phyloP scores from a whole-genome alignment of 1,139 yeast genomes.

The Geotrichum citri-aurantii region DNA sequence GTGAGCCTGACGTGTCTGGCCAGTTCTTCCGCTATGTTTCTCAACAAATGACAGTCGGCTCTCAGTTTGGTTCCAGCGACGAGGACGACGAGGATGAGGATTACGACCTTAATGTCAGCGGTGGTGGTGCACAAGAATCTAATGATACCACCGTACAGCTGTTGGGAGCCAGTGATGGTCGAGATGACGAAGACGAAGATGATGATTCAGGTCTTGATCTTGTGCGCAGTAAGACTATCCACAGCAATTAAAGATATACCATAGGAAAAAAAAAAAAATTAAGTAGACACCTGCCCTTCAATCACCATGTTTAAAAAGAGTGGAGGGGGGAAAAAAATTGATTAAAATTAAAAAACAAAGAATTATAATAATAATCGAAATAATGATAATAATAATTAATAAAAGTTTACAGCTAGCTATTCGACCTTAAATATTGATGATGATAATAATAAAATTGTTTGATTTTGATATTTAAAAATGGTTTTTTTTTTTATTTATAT shows the following conservation, averaged over 20 bases:
- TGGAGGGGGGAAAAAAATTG: too few relatives aligned
- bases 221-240: slow-evolving; percentile 36
- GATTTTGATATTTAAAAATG: slow-evolving; percentile 4
- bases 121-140: slow-evolving; percentile 16
- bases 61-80: slow-evolving; percentile 36
- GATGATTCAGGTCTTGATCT: slow-evolving; percentile 28
- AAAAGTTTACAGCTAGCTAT: slow-evolving; percentile 20
- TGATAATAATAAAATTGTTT: slow-evolving; percentile 27
- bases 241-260: neutral
- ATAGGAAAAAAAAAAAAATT: neutral
- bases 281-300: neutral
- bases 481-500: neutral
- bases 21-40: slow-evolving; percentile 78
- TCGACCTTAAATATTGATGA: slow-evolving; percentile 41
- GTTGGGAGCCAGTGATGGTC: slow-evolving; percentile 16
- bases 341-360: too few relatives aligned
- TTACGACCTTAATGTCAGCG: slow-evolving; percentile 32
- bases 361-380: too few relatives aligned
- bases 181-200: slow-evolving; percentile 24
- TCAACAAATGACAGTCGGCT: slow-evolving; percentile 51
- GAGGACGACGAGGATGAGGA: slow-evolving; percentile 53
- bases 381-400: neutral
- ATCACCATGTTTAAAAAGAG: too few relatives aligned
- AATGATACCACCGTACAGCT: slow-evolving; percentile 8
- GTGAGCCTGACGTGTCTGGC: slow-evolving; percentile 44